Conservation (phyloP, 2,329 filamentous ascomycete species). For the Neonectria coccinea region DNA sequence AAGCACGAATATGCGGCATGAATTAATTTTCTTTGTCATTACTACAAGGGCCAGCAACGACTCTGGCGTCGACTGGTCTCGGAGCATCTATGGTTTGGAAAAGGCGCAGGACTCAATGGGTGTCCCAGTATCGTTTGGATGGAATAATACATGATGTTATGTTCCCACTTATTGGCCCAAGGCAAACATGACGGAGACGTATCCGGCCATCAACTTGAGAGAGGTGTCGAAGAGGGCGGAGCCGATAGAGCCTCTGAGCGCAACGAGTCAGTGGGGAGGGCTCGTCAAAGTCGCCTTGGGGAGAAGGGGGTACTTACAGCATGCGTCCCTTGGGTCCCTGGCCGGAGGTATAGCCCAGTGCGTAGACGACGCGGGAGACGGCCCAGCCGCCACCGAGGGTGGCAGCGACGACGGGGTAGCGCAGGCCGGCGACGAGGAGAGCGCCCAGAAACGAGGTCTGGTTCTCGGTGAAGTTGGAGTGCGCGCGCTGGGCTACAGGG, state of each 20-base stretch:
- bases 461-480: slow-evolving; percentile 74
- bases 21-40: slow-evolving; percentile 19
- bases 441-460: slow-evolving; percentile 63
- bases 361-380: slow-evolving; percentile 65
- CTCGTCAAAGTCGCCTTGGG: not conserved
- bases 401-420: slow-evolving; percentile 64
- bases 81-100: slow-evolving; percentile 31
- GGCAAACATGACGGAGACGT: slow-evolving; percentile 55
- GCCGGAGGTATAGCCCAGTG: slow-evolving; percentile 63
- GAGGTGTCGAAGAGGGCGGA: slow-evolving; percentile 51
- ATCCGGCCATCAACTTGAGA: slow-evolving; percentile 59
- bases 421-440: slow-evolving; percentile 67
- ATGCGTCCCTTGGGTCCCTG: slow-evolving; percentile 59
- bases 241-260: slow-evolving; percentile 51
- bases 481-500: slow-evolving; percentile 66
- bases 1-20: slow-evolving; percentile 29
- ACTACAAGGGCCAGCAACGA: slow-evolving; percentile 20
- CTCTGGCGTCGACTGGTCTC: slow-evolving; percentile 35
- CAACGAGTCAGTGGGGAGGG: slow-evolving; percentile 33
- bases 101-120: slow-evolving; percentile 28
- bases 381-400: slow-evolving; percentile 65
- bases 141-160: slow-evolving; percentile 25
- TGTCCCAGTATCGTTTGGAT: slow-evolving; percentile 24
- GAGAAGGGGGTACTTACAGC: slow-evolving; percentile 45
- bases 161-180: slow-evolving; percentile 44